Evolutionary conservation across 106 monocot species (phyloP), one percentile per base, ranked within the genome.

Genomic region (Dendrobium nobile): DNA sequence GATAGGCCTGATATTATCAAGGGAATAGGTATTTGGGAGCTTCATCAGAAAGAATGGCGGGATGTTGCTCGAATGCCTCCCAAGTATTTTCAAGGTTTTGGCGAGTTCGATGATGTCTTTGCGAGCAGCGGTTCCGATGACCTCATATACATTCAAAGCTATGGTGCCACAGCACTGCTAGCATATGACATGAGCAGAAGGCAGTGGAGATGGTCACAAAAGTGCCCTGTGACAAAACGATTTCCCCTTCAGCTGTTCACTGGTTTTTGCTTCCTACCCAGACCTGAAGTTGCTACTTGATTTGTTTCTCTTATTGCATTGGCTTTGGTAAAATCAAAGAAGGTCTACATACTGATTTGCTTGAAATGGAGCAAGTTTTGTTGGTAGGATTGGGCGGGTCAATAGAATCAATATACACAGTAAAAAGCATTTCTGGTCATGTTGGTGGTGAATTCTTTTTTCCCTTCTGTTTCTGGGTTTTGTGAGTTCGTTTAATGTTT

Each of bases 91-190:
- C 90, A 91, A 67, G 95, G 95, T 43, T 95, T 95, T 55, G 95
- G 95, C 0, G 95, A 95, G 83, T 84, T 95, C 56, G 95, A 95
- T 75, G 95, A 95, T 72, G 90, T 95, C 5, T 95, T 95, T 79
- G 89, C 95, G 2, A 92, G 95, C 85, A 85, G 89, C 51, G 95
- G 95, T 6, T 78, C 83, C 8, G 92, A 86, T 72, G 89, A 84
- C 31, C 84, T 91, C 47, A 86, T 92, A 47, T 95, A 84, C 82
- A 95, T 95, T 17, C 95, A 95, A 48, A 92, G 95, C 83, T 95
- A 88, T 77, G 95, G 95, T 9, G 78, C 89, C 26, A 85, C 95
- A 2, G 89, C 90, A 15, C 80, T 95, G 42, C 95, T 95, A 7
- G 73, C 85, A 3, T 95, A 85, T 55, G 92, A 95, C 85, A 74